phyloP scores from a whole-genome alignment of 192 early-diverging fungal genomes.

The Umbelopsis isabellina region DNA sequence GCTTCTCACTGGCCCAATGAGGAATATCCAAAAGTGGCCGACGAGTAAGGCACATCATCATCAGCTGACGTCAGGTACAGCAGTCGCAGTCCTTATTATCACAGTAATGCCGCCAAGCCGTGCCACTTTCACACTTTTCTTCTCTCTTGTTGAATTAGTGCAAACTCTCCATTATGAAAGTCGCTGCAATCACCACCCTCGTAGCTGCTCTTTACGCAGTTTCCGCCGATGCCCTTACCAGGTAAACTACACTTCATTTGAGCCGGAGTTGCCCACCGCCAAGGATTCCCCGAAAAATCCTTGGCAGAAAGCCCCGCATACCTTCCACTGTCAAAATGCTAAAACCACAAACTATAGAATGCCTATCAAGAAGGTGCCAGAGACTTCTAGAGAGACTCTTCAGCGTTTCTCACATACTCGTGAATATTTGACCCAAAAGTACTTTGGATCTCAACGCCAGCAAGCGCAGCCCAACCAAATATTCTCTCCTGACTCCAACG shows the following conservation, averaged over 20 bases:
- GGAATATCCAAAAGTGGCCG: not conserved
- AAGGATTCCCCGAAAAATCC: not conserved
- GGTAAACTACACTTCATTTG: not conserved
- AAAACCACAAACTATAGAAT: conserved; percentile 39
- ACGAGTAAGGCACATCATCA: not conserved
- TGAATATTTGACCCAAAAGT: conserved; percentile 76
- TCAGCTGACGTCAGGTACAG: conserved; percentile 20
- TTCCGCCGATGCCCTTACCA: conserved; percentile 9
- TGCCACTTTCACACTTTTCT: conserved; percentile 8
- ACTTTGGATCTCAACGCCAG: conserved; percentile 55
- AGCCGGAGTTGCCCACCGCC: not conserved
- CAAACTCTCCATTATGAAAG: conserved; percentile 1
- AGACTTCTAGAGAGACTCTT: conserved; percentile 62
- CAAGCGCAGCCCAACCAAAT: conserved; percentile 39
- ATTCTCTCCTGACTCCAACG: conserved; percentile 52
- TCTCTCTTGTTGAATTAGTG: not conserved
- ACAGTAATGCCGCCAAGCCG: not conserved
- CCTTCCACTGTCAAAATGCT: conserved; percentile 1
- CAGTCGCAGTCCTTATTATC: not conserved
- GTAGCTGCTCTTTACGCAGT: conserved; percentile 18
- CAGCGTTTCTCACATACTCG: conserved; percentile 67
- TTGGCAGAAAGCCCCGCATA: not conserved
- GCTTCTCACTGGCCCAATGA: no score
- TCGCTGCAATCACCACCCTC: conserved; percentile 20
- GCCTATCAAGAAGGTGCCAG: conserved; percentile 66